These are phyloP conservation scores for Epichloe festucae DNA, from an alignment of 2,329 filamentous ascomycete genomes.

Conservation along the genomic window DNA sequence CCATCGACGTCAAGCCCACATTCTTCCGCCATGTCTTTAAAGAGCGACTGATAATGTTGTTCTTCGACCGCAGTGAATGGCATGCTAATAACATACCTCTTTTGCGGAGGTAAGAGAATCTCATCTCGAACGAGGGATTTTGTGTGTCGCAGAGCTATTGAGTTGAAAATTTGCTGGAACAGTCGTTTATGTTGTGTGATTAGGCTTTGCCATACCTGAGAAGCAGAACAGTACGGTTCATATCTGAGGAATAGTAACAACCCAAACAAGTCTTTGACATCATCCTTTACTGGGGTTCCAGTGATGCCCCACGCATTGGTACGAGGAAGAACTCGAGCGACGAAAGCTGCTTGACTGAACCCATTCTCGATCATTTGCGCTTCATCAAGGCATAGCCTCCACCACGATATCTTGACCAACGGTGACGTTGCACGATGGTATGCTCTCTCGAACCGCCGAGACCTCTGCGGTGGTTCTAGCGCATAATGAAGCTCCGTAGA, in stretches of 20 bases:
- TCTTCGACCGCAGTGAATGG: conserved; percentile 86
- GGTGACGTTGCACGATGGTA: conserved; percentile 60
- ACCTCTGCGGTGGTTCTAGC: conserved; percentile 53
- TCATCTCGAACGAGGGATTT: conserved; percentile 73
- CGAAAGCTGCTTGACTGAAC: conserved; percentile 66
- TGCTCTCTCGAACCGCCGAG: conserved; percentile 50
- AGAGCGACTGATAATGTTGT: conserved; percentile 70
- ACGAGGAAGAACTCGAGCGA: conserved; percentile 69
- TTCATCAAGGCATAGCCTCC: conserved; percentile 67
- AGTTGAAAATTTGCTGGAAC: conserved; percentile 57
- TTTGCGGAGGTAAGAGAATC: conserved; percentile 67
- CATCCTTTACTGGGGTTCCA: conserved; percentile 71
- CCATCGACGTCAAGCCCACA: conserved; percentile 55
- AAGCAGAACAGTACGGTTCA: conserved; percentile 57
- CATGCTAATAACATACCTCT: conserved; percentile 74
- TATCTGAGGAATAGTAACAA: conserved; percentile 70
- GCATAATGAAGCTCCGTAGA: conserved; percentile 70
- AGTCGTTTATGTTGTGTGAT: conserved; percentile 44
- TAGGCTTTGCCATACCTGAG: conserved; percentile 55
- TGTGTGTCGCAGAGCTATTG: conserved; percentile 69
- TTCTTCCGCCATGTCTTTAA: conserved; percentile 59
- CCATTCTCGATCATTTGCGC: conserved; percentile 91
- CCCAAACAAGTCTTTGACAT: conserved; percentile 65
- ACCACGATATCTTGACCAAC: conserved; percentile 72
- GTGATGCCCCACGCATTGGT: conserved; percentile 86